Percentiles rank a stretch among this genome's conserved stretches.
These are phyloP conservation scores for Tetragonia tetragonoides DNA, from an alignment of 148 eudicot genomes.

Conservation along the genomic window DNA sequence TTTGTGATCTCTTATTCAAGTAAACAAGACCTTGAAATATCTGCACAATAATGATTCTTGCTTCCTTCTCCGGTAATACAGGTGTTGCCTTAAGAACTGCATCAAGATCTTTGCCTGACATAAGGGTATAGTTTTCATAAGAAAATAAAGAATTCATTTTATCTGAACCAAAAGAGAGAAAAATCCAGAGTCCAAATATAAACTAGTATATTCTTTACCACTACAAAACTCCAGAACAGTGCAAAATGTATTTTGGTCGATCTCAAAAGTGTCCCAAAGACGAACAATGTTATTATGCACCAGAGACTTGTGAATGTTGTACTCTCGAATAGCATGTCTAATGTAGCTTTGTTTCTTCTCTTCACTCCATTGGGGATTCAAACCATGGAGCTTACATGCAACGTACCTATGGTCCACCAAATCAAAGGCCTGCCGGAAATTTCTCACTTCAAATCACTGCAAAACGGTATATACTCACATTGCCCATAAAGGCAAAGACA, in stretches of 20 bases:
- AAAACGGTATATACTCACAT: conserved; percentile 31
- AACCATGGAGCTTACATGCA: conserved; percentile 97
- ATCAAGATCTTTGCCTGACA: conserved; percentile 97
- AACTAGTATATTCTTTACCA: conserved; percentile 41
- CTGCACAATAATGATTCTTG: conserved; percentile 89
- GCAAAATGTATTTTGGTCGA: conserved; percentile 93
- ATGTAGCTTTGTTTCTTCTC: conserved; percentile 98
- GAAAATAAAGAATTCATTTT: conserved; percentile 5
- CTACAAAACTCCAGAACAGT: conserved; percentile 91
- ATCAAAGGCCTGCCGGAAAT: conserved; percentile 86
- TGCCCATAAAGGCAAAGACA: conserved; percentile 32
- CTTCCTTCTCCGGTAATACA: conserved; percentile 84
- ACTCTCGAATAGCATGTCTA: conserved; percentile 95
- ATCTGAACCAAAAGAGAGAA: conserved; percentile 2
- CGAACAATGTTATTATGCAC: conserved; percentile 92
- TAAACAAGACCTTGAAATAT: conserved; percentile 95
- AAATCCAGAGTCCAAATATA: neutral
- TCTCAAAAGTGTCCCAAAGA: conserved; percentile 99
- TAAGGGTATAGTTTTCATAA: neutral
- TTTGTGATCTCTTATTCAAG: conserved; percentile 86
- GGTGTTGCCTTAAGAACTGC: conserved; percentile 93
- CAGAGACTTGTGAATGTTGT: conserved; percentile 95
- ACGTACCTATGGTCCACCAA: conserved; percentile 95
- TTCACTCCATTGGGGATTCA: conserved; percentile 96
- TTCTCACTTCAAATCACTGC: conserved; percentile 42